These are phyloP conservation scores for Geotrichum ghanense DNA, from an alignment of 805 yeast genomes.

Conservation along the genomic window DNA sequence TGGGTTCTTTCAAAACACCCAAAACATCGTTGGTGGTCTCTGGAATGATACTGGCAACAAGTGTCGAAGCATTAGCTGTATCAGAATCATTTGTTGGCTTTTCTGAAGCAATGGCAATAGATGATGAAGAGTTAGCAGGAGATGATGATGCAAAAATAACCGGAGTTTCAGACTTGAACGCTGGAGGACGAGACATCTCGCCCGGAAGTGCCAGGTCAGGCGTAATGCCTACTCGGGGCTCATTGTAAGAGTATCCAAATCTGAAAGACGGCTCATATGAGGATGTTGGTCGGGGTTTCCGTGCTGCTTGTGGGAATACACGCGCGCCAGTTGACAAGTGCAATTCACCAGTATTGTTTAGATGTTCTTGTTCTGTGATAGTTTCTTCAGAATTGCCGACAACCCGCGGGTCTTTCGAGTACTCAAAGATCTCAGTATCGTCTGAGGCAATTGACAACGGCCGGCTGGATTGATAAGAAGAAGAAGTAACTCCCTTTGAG, in stretches of 20 bases:
- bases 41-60: too few species aligned
- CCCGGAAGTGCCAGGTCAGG: conserved; percentile 25
- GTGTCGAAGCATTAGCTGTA: too few species aligned
- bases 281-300: conserved; percentile 29
- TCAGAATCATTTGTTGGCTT: background rate
- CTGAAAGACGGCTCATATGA: conserved; percentile 22
- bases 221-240: conserved; percentile 24
- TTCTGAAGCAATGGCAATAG: background rate
- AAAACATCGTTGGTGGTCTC: background rate
- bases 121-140: background rate
- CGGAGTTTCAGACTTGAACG: conserved; percentile 6
- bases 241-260: conserved; percentile 14
- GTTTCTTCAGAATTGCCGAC: conserved; percentile 7
- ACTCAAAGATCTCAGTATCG: background rate
- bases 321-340: background rate
- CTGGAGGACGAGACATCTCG: conserved; percentile 14
- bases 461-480: background rate
- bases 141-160: conserved; percentile 4
- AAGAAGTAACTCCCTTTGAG: conserved; percentile 9
- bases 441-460: background rate
- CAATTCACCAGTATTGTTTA: background rate
- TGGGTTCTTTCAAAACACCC: background rate
- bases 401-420: conserved; percentile 7
- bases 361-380: background rate
- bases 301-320: conserved; percentile 6